These are phyloP conservation scores for Allium cepa DNA, from an alignment of 106 monocot genomes.

Conservation along the genomic window DNA sequence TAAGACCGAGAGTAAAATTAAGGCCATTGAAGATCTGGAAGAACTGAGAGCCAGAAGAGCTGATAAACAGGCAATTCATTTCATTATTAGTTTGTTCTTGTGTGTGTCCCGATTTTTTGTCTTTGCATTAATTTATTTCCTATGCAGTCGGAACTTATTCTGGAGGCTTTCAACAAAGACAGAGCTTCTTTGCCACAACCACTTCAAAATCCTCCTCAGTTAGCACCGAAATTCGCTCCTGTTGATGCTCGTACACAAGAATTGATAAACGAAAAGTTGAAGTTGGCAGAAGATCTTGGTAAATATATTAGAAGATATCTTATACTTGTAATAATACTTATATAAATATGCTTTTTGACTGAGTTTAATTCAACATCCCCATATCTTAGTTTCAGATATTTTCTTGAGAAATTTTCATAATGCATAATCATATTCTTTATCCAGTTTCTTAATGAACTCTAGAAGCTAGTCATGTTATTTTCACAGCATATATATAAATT, in stretches of 20 bases:
- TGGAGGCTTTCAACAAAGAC: conserved; percentile 96
- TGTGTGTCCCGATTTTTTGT: background rate
- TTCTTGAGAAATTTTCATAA: too few relatives aligned
- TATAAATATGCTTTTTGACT: background rate
- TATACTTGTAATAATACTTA: background rate
- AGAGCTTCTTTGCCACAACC: conserved; percentile 69
- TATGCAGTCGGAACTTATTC: conserved; percentile 71
- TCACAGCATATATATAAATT: too few relatives aligned
- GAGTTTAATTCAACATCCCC: background rate
- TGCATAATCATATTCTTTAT: too few relatives aligned
- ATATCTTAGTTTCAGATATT: background rate
- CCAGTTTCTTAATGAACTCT: too few relatives aligned
- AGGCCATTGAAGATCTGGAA: too few relatives aligned
- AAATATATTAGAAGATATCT: conserved; percentile 2
- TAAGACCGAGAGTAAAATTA: too few relatives aligned
- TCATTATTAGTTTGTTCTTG: background rate
- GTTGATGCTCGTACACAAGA: conserved; percentile 81
- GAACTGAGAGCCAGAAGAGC: too few relatives aligned
- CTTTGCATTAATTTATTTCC: background rate
- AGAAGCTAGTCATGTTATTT: too few relatives aligned
- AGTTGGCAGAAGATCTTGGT: conserved; percentile 92
- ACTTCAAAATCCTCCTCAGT: conserved; percentile 46
- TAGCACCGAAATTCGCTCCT: conserved; percentile 33
- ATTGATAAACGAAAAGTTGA: conserved; percentile 89
- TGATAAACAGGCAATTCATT: background rate